phyloP scores from a whole-genome alignment of 2,329 filamentous ascomycete species.

The Epichloe elymi region DNA sequence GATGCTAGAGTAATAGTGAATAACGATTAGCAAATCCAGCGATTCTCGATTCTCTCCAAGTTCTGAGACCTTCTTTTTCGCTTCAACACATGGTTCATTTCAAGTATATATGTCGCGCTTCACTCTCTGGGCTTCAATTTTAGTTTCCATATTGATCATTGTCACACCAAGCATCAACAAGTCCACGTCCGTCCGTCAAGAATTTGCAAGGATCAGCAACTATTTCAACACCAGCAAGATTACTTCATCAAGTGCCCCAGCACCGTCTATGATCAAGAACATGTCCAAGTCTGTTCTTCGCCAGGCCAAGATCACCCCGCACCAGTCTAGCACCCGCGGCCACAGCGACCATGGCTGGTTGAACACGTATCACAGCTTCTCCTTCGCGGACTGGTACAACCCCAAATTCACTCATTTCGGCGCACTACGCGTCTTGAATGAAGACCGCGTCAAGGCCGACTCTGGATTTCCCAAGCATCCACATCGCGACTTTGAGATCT shows the following conservation, averaged over 20 bases:
- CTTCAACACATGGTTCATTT: constrained; percentile 7
- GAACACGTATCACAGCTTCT: constrained; percentile 77
- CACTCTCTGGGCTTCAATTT: constrained; percentile 19
- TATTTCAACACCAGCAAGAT: constrained; percentile 1
- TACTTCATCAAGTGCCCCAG: not conserved
- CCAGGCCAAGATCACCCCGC: constrained; percentile 61
- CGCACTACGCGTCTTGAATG: constrained; percentile 71
- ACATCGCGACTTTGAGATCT: constrained; percentile 82
- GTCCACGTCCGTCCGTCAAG: constrained; percentile 6
- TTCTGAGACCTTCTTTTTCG: constrained; percentile 13
- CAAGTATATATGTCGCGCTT: constrained; percentile 27
- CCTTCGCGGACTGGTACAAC: constrained; percentile 61
- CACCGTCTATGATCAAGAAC: constrained; percentile 25
- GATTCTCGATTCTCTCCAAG: not conserved
- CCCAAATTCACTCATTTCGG: constrained; percentile 58
- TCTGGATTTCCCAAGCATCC: constrained; percentile 75
- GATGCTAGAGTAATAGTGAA: not conserved
- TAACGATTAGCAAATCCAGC: constrained; percentile 3
- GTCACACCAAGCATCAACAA: constrained; percentile 9
- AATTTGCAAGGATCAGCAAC: constrained; percentile 5
- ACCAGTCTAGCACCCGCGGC: constrained; percentile 58
- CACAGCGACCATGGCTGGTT: constrained; percentile 79
- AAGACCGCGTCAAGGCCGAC: constrained; percentile 65
- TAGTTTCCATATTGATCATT: constrained; percentile 25
- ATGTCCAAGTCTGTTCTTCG: constrained; percentile 48